Evolutionary conservation across 2,329 filamentous ascomycete genomes (phyloP), one percentile per base, ranked within the genome.

Genomic region (Diaporthe amygdali): DNA sequence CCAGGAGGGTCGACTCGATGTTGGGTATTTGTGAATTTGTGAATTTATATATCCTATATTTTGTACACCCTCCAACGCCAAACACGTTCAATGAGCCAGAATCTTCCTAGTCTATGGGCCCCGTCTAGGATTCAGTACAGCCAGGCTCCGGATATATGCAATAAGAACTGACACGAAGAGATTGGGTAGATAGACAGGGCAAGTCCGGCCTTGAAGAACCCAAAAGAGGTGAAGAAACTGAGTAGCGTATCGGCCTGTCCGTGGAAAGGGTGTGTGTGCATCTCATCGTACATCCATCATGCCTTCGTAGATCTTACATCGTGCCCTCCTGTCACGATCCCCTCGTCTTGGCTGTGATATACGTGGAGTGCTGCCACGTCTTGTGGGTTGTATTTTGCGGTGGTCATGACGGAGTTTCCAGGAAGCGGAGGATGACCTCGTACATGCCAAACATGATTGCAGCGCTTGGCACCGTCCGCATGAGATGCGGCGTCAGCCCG

Each of bases 401-500:
- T 17, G 52, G 32, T 74, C 61, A 77, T 7, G 75, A 74, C 20
- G 75, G 72, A 10, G 75, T 76, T 41, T 84, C 77, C 71, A 87
- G 84, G 7, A 88, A 76, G 7, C 84, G 83, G 37, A 90, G 81
- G 52, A 90, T 89, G 68, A 84, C 87, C 78, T 90, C 88, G 77
- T 90, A 97, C 86, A 96, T 96, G 82, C 94, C 95, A 81, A 98
- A 97, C 93, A 97, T 98, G 81, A 98, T 97, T 75, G 94, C 95
- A 9, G 96, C 95, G 76, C 93, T 96, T 1, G 96, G 96, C 7
- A 98, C 95, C 8, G 95, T 95, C 73, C 95, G 89, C 82, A 98
- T 89, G 77, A 98, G 90, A 80, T 98, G 96, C 56, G 96, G 95
- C 17, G 95, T 97, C 77, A 98, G 86, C 22, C 95, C 95, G 69